Conservation (phyloP, 2,329 filamentous ascomycete species). For the Fusarium avenaceum region DNA sequence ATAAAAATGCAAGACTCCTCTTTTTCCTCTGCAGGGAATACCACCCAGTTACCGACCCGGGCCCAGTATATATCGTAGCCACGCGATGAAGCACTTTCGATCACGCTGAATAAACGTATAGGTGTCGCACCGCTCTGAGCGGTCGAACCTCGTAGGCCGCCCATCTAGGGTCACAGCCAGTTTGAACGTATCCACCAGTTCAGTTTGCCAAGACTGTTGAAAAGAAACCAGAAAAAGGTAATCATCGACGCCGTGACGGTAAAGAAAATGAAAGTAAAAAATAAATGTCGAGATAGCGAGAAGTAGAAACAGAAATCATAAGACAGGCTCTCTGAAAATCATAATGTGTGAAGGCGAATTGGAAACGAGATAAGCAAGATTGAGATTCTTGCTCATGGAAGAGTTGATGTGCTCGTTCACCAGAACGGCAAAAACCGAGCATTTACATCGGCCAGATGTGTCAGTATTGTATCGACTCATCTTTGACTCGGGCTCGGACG, state of each 20-base stretch:
- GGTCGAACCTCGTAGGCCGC: conserved; percentile 33
- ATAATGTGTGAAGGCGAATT: conserved; percentile 43
- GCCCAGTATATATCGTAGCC: conserved; percentile 45
- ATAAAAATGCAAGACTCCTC: conserved; percentile 41
- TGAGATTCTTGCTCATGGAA: conserved; percentile 16
- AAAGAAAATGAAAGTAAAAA: conserved; percentile 36
- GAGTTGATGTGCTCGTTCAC: conserved; percentile 11
- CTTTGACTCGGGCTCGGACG: conserved; percentile 28
- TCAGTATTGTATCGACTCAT: conserved; percentile 29
- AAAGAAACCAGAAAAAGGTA: conserved; percentile 37
- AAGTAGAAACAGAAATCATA: conserved; percentile 37
- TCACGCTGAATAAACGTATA: conserved; percentile 50
- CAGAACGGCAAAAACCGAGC: conserved; percentile 29
- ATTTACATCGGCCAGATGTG: conserved; percentile 7
- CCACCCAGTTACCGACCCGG: conserved; percentile 34
- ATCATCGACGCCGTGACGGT: conserved; percentile 40
- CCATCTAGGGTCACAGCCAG: conserved; percentile 36
- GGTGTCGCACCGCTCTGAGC: conserved; percentile 31
- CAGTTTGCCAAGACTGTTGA: conserved; percentile 42
- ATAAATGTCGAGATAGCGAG: conserved; percentile 4
- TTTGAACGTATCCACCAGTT: conserved; percentile 45
- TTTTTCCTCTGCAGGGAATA: conserved; percentile 41
- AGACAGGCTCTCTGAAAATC: conserved; percentile 37
- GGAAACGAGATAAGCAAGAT: conserved; percentile 16
- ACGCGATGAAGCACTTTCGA: conserved; percentile 51